Conservation (phyloP, 495 filamentous ascomycete genomes). For the Aspergillus cavernicola region DNA sequence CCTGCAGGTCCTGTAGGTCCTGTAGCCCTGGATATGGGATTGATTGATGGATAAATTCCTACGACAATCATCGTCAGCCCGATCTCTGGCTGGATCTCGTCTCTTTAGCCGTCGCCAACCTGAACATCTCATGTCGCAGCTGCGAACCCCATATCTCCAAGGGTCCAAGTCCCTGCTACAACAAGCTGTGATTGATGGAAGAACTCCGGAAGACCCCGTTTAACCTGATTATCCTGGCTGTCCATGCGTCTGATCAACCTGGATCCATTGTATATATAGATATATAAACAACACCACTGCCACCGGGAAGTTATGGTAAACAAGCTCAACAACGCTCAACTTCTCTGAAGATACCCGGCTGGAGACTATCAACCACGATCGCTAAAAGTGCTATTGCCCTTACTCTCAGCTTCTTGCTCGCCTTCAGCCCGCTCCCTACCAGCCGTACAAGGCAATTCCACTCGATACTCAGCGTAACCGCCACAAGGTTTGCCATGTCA, state of each 20-base stretch:
- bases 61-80: background rate
- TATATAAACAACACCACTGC: too few species aligned
- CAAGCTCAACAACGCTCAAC: too few species aligned
- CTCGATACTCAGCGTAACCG: background rate
- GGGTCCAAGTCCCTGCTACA: too few species aligned
- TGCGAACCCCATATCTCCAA: too few species aligned
- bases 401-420: background rate
- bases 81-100: too few species aligned
- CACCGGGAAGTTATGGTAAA: too few species aligned
- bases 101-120: background rate
- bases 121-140: background rate
- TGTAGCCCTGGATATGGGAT: background rate
- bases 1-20: too few species aligned
- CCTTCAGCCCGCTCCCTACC: slow-evolving; percentile 2
- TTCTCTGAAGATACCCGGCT: too few species aligned
- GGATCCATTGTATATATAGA: too few species aligned
- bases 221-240: background rate
- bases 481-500: slow-evolving; percentile 8
- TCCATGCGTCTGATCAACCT: too few species aligned
- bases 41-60: background rate
- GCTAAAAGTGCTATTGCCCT: background rate
- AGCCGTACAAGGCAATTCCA: slow-evolving; percentile 1
- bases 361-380: too few species aligned
- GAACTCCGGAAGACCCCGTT: background rate
- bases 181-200: slow-evolving; percentile 6